phyloP scores from a whole-genome alignment of 176 grass and related monocot species.

The Avena sativa region DNA sequence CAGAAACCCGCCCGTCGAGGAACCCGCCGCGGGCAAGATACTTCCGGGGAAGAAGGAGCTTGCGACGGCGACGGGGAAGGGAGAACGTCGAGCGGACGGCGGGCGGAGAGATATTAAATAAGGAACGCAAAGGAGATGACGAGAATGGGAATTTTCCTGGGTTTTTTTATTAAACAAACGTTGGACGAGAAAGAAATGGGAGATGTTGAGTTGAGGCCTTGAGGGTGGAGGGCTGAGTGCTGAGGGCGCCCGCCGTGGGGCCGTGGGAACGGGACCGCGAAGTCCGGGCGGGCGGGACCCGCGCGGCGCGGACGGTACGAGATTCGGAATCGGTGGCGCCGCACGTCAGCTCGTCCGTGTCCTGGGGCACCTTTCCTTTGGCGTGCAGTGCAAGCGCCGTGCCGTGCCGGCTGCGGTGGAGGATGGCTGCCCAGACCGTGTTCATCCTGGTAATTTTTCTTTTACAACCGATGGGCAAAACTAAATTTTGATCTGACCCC shows the following conservation, averaged over 20 bases:
- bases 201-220: too few species aligned
- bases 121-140: not conserved
- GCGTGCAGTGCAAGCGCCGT: not conserved
- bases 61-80: not conserved
- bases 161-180: not conserved
- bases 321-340: not conserved
- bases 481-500: too few species aligned
- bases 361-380: not conserved
- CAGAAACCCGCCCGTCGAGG: not conserved
- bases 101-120: not conserved
- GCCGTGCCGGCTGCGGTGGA: not conserved
- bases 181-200: too few species aligned
- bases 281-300: not conserved
- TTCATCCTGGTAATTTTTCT: too few species aligned
- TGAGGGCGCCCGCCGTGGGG: not conserved
- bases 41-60: not conserved
- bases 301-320: not conserved
- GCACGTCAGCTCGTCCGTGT: not conserved
- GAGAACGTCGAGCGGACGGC: slow-evolving; percentile 32
- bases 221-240: too few species aligned
- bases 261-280: not conserved
- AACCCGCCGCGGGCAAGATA: not conserved
- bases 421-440: not conserved
- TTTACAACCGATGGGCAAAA: too few species aligned
- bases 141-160: not conserved